These are phyloP conservation scores for Paracorniculantispora psalliotae DNA, from an alignment of 2,329 filamentous ascomycete genomes.

Conservation along the genomic window DNA sequence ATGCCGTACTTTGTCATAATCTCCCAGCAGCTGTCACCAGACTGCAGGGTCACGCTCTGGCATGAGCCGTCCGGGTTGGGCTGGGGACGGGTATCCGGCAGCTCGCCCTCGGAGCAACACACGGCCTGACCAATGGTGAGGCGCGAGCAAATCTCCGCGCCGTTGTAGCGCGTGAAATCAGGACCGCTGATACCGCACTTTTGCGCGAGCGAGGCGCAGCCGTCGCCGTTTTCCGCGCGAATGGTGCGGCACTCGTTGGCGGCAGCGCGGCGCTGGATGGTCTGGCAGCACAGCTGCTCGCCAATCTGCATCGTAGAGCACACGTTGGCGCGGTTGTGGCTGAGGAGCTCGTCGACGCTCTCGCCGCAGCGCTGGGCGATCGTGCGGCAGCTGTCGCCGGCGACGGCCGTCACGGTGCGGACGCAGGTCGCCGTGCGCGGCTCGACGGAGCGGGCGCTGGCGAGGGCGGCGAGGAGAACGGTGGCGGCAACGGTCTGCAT, in stretches of 20 bases:
- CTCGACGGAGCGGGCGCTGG: too few species aligned
- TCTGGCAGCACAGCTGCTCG: conserved; percentile 1
- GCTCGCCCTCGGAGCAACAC: conserved; percentile 1
- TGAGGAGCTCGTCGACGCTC: not conserved
- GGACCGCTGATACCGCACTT: not conserved
- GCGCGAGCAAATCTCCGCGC: not conserved
- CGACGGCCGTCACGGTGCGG: not conserved
- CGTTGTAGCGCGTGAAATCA: not conserved
- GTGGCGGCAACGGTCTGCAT: too few species aligned
- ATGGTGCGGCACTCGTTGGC: not conserved
- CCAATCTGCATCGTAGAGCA: not conserved
- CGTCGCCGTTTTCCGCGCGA: not conserved
- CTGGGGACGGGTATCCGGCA: not conserved
- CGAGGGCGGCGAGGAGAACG: too few species aligned
- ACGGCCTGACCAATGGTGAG: not conserved
- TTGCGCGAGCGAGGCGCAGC: not conserved
- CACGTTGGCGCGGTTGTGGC: not conserved
- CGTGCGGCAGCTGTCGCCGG: not conserved
- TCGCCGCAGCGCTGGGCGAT: not conserved
- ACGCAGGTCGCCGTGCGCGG: too few species aligned
- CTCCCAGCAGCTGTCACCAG: not conserved
- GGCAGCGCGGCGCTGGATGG: too few species aligned
- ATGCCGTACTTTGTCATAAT: not conserved
- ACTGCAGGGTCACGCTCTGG: not conserved
- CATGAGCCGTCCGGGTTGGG: conserved; percentile 4